Conservation (phyloP, 345 rosid species). For the Pugionium dolabratum region DNA sequence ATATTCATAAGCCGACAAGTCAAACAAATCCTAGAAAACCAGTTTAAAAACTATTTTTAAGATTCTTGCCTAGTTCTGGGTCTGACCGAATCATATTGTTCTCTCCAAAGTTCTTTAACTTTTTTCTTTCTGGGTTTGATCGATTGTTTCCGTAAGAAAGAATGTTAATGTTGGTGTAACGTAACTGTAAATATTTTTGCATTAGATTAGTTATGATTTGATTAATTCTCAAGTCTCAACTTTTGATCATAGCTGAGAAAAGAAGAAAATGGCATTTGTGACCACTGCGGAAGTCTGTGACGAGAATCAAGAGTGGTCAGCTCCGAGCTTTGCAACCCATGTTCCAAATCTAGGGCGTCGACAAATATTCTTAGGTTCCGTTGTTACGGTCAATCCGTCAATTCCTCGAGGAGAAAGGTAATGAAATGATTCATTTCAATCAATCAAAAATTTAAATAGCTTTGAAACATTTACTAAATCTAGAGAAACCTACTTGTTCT, state of each 20-base stretch:
- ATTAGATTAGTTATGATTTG: slow-evolving; percentile 2
- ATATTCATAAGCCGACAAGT: too few species aligned
- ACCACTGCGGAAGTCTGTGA: slow-evolving; percentile 89
- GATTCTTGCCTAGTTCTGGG: slow-evolving; percentile 2
- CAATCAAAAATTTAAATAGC: not conserved
- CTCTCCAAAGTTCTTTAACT: not conserved
- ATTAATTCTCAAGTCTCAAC: slow-evolving; percentile 3
- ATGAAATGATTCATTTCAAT: not conserved
- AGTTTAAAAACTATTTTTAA: not conserved
- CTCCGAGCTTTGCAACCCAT: slow-evolving; percentile 74
- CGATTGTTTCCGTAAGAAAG: not conserved
- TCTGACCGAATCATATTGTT: not conserved
- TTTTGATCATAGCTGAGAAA: slow-evolving; percentile 3
- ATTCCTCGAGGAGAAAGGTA: slow-evolving; percentile 79
- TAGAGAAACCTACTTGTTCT: not conserved
- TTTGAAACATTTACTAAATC: too few species aligned
- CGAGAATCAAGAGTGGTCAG: slow-evolving; percentile 79
- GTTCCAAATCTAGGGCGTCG: slow-evolving; percentile 79
- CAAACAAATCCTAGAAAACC: too few species aligned
- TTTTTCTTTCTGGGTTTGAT: slow-evolving; percentile 3
- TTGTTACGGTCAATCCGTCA: slow-evolving; percentile 76
- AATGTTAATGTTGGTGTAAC: not conserved
- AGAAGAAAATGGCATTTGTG: slow-evolving; percentile 62
- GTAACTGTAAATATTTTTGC: not conserved
- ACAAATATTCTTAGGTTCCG: slow-evolving; percentile 71